These are phyloP conservation scores for Metschnikowia henanensis DNA, from an alignment of 805 yeast genomes.

Conservation along the genomic window DNA sequence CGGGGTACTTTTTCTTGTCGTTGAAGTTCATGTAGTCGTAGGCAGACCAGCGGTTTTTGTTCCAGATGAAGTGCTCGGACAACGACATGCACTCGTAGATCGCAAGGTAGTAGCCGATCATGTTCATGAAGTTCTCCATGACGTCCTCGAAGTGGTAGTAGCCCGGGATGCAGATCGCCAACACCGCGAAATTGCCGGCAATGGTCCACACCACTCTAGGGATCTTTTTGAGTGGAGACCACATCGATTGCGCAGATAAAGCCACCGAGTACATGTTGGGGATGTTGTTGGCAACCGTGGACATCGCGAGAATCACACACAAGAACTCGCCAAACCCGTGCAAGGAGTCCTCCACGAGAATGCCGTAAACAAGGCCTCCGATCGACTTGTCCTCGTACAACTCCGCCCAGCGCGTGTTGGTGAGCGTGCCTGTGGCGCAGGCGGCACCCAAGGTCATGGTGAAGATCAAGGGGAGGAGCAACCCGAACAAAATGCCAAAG, in stretches of 20 bases:
- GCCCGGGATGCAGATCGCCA: slow-evolving; percentile 90
- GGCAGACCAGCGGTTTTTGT: slow-evolving; percentile 54
- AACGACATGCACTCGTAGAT: slow-evolving; percentile 74
- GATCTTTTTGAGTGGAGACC: slow-evolving; percentile 69
- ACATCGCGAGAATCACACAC: slow-evolving; percentile 78
- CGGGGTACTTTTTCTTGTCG: slow-evolving; percentile 58
- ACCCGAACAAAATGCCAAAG: slow-evolving; percentile 61
- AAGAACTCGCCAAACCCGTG: slow-evolving; percentile 91
- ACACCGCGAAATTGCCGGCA: slow-evolving; percentile 68
- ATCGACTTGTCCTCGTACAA: slow-evolving; percentile 54
- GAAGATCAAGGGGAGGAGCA: slow-evolving; percentile 67
- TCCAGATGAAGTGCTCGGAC: slow-evolving; percentile 84
- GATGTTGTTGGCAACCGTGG: slow-evolving; percentile 88
- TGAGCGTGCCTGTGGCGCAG: slow-evolving; percentile 63
- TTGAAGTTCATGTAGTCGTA: slow-evolving; percentile 66
- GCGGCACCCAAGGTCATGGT: slow-evolving; percentile 87
- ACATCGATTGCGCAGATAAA: slow-evolving; percentile 80
- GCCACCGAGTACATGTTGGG: slow-evolving; percentile 94
- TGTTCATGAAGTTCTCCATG: slow-evolving; percentile 85
- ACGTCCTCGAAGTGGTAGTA: slow-evolving; percentile 70
- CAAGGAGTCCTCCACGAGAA: slow-evolving; percentile 75
- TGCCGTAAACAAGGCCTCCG: slow-evolving; percentile 83
- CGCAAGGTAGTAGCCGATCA: slow-evolving; percentile 89
- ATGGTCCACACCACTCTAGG: slow-evolving; percentile 88
- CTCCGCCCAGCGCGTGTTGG: slow-evolving; percentile 42